phyloP scores from a whole-genome alignment of 257 asterid species.

The Cruciata laevipes region DNA sequence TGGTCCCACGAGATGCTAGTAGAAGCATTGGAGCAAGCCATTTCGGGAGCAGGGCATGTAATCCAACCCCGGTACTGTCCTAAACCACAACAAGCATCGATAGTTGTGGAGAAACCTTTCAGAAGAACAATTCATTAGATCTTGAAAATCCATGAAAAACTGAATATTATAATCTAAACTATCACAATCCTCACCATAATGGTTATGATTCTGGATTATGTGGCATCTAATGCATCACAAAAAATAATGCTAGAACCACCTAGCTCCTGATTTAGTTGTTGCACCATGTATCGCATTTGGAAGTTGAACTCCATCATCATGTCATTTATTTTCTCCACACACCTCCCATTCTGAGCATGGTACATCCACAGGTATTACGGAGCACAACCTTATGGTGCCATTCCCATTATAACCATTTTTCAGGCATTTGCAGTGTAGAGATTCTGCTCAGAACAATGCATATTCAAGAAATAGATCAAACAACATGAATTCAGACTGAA shows the following conservation, averaged over 20 bases:
- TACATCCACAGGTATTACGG: slow-evolving; percentile 73
- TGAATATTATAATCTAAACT: slow-evolving; percentile 7
- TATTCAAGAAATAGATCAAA: not conserved
- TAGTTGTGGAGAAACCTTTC: slow-evolving; percentile 59
- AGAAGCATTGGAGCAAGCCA: slow-evolving; percentile 75
- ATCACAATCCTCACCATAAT: slow-evolving; percentile 48
- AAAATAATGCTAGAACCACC: slow-evolving; percentile 53
- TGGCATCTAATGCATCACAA: slow-evolving; percentile 82
- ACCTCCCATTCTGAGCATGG: slow-evolving; percentile 46
- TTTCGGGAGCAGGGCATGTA: slow-evolving; percentile 66
- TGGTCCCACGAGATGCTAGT: slow-evolving; percentile 93
- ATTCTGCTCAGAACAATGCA: slow-evolving; percentile 46
- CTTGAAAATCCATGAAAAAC: not conserved
- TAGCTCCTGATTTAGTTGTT: slow-evolving; percentile 59
- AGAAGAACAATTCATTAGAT: slow-evolving; percentile 6
- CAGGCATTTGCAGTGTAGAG: slow-evolving; percentile 70
- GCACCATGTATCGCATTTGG: slow-evolving; percentile 66
- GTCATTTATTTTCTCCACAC: slow-evolving; percentile 55
- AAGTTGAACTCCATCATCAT: slow-evolving; percentile 77
- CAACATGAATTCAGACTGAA: not conserved
- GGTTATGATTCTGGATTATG: slow-evolving; percentile 57
- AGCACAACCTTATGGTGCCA: slow-evolving; percentile 91
- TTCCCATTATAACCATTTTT: slow-evolving; percentile 81
- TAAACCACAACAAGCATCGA: slow-evolving; percentile 87
- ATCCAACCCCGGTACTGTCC: slow-evolving; percentile 70